phyloP scores from a whole-genome alignment of 495 filamentous ascomycete genomes.

The Neurospora sp. region DNA sequence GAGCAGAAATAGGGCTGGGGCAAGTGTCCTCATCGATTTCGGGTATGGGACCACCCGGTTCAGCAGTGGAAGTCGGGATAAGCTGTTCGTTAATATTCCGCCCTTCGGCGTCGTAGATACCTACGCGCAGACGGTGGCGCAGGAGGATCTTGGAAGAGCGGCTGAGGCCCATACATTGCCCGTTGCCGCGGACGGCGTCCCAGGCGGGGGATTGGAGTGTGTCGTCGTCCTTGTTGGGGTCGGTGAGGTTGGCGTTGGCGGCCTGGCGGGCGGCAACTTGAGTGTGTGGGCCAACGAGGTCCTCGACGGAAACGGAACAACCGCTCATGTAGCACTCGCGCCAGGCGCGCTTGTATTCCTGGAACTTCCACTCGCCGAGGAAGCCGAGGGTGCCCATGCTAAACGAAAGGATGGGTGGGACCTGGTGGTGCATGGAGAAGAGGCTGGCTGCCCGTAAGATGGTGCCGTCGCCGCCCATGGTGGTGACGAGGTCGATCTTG shows the following conservation, averaged over 20 bases:
- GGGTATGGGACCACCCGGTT: conserved; percentile 28
- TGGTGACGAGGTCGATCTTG: conserved; percentile 79
- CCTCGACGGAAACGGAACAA: conserved; percentile 43
- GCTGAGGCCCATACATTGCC: conserved; percentile 68
- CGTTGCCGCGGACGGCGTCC: conserved; percentile 68
- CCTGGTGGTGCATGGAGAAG: conserved; percentile 69
- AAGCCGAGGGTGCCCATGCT: conserved; percentile 96
- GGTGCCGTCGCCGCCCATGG: conserved; percentile 90
- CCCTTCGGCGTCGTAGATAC: conserved; percentile 60
- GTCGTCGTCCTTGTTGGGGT: not conserved
- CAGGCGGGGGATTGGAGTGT: conserved; percentile 32
- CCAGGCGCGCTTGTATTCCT: conserved; percentile 81
- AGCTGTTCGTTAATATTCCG: conserved; percentile 37
- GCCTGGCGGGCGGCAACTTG: conserved; percentile 21
- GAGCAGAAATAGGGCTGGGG: not conserved
- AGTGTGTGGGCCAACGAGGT: conserved; percentile 35
- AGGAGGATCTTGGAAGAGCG: conserved; percentile 71
- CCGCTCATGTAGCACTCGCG: conserved; percentile 91
- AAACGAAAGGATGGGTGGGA: conserved; percentile 90
- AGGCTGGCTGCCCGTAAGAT: conserved; percentile 86
- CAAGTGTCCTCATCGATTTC: not conserved
- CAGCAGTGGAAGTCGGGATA: conserved; percentile 32
- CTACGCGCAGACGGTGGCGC: conserved; percentile 75
- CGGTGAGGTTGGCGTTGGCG: conserved; percentile 1
- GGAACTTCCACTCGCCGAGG: conserved; percentile 91